Conservation (phyloP, 768 basidiomycete genomes). For the Daedaleopsis sinensis region DNA sequence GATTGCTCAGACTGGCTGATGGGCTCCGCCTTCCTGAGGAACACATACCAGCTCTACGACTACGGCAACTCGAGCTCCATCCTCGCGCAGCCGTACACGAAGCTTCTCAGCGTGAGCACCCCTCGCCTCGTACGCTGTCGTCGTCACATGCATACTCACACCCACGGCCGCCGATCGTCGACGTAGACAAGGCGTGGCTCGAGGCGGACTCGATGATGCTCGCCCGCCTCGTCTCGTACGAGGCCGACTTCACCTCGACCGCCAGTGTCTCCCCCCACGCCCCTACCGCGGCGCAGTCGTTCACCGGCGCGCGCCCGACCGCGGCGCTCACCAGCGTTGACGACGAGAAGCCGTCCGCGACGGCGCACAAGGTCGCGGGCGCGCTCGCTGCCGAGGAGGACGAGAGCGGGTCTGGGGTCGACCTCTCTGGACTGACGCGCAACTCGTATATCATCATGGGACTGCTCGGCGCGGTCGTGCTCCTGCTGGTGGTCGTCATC, state of each 20-base stretch:
- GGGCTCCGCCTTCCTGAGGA: constrained; percentile 24
- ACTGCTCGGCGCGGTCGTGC: constrained; percentile 7
- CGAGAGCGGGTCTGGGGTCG: not conserved
- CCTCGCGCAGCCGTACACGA: constrained; percentile 9
- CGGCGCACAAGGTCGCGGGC: not conserved
- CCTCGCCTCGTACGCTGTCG: not conserved
- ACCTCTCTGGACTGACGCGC: constrained; percentile 2
- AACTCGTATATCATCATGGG: constrained; percentile 15
- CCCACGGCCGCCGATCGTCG: not conserved
- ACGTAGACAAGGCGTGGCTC: constrained; percentile 4
- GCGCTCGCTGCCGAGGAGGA: not conserved
- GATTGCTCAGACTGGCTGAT: constrained; percentile 16
- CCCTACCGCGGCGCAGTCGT: not conserved
- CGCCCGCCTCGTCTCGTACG: not conserved
- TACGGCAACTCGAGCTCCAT: constrained; percentile 12
- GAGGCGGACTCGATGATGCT: constrained; percentile 3
- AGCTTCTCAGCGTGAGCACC: constrained; percentile 19
- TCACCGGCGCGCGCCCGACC: not conserved
- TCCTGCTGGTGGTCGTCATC: constrained; percentile 4
- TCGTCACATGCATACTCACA: no score
- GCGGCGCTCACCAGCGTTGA: not conserved
- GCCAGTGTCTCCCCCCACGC: not conserved
- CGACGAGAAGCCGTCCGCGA: not conserved
- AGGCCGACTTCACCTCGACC: not conserved
- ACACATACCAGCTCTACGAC: constrained; percentile 23